Base-by-base conservation (phyloP, 2,329 filamentous ascomycete species). In the Ascochyta lentis region DNA sequence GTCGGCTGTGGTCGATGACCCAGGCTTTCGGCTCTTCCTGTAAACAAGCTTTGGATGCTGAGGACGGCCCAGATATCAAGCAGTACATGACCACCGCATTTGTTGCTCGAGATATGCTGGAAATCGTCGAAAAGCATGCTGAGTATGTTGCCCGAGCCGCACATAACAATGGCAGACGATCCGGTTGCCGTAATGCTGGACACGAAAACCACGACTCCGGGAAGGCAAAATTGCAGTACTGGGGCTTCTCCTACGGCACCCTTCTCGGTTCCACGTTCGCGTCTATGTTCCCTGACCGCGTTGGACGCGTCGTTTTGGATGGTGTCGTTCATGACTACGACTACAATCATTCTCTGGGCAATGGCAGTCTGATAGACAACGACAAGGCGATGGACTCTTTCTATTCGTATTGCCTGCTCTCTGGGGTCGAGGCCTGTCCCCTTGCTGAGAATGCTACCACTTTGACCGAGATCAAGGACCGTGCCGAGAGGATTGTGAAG, bases 171-270 rank as follows among this genome's bases (percentile, higher is more conserved):
- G 41, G 51, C 12, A 29, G 27, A 47, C 33, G 35, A 10, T 37
- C 41, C 31, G 39, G n/a, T 19, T 10, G 13, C 22, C 39, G 6
- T 6, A 33, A 29, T 23, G 38, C 12, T 58, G 59, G 58, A 58
- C 13, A 19, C 22, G 22, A 13, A 23, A 45, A 31, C 16, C 44
- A 43, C 13, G 35, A 38, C 16, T 53, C 58, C 0, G 68, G 56
- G 44, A 56, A 52, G 16, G 57, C 64, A 13, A 71, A 72, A 44
- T 58, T 83, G 13, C 72, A 79, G 22, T 81, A 79, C 61, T 77
- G 72, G 67, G 81, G 81, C 4, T 75, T 81, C 51, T 79, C 76
- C 6, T 83, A 83, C 47, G 82, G 82, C 1, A 79, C 80, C 0
- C 73, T 78, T 27, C 69, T 77, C 6, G 75, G 75, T 1, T 59